Evolutionary conservation across 2,329 filamentous ascomycete species (phyloP), one percentile per base, ranked within the genome.

Genomic region (Paecilomyces dactylethromorphus): DNA sequence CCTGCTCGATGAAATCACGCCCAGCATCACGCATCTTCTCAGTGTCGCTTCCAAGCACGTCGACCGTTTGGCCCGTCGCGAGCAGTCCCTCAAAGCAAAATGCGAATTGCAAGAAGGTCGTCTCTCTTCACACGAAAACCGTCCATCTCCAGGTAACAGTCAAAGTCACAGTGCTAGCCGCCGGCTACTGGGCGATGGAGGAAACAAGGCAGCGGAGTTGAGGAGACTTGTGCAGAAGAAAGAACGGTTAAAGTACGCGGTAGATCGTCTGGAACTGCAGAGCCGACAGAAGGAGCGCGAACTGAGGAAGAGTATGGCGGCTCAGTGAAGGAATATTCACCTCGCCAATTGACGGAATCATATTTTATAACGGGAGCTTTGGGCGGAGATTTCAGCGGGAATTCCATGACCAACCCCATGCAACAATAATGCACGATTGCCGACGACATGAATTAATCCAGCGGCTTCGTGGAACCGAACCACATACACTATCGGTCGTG

Each of bases 1-100:
- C 3, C 85, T 97, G 18, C 88, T 92, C 66, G 89, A 91, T 68
- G 92, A 96, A 71, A 94, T 96, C 65, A 87, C 88, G n/a, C 92
- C 92, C 8, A 92, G 91, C 73, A 89, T 96, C 63, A 81, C 87
- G 31, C 84, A 86, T 59, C 84, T 97, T 1, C 86, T 97, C 56
- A 84, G 87, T 62, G 87, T 92, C 64, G 91, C 92, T n/a, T 87
- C 91, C 64, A 86, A 87, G 62, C 88, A 96, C 69, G 83, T 95
- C 45, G 90, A 92, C 66, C 90, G 91, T 59, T 86, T 93, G 50
- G 89, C 89, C 56, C 86, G 92, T 6, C 88, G 91, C 64, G 90
- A 96, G 72, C 87, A 95, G 69, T 87, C 87, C 0, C 81, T 96
- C 35, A 91, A 92, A 65, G 91, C 92, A 1, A 88, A 91, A 66